Base-by-base conservation (phyloP, 345 rosid genomes). In the Syzygium jambos region DNA sequence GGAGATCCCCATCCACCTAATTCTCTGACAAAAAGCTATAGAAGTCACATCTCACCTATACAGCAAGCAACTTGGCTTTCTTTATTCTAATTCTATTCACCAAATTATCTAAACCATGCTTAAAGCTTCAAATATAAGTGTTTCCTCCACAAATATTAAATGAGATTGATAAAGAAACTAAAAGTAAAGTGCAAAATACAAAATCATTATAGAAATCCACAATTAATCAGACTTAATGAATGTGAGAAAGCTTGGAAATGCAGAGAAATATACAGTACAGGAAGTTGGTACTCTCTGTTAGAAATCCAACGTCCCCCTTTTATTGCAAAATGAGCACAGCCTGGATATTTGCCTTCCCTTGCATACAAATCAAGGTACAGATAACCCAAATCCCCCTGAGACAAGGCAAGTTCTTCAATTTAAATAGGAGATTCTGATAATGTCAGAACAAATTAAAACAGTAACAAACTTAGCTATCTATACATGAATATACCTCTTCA, bases 251-350 rank as follows among this genome's bases (percentile, higher is more conserved):
- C 14, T 73, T 34, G 8, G 49, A 73, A 73, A 38, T 38, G 49
- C 80, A 38, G 38, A 34, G 80, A 73, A 73, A 73, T 38, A 73
- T 34, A 73, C 82, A 73, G 82, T 97, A 97, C 99, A 87, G 99
- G 99, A 88, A 96, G 93, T 93, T 97, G 99, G 88, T 97, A 96
- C 90, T 96, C 99, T 23, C 93, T 88, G 83, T 94, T 96, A 88
- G 99, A 97, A n/a, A 96, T 89, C 78, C 90, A 91, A 25, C 99
- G 95, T 54, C 96, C 98, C 78, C 99, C 99, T 93, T 91, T 94
- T 84, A 97, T 94, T 29, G 99, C 95, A 92, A 97, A 97, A 92
- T 94, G 95, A 85, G 99, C 99, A 94, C 99, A 97, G n/a, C 99
- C 97, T 59, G 99, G 98, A 90, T 96, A 96, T 90, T 96, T 97